phyloP scores from a whole-genome alignment of 768 basidiomycete species.

The Strobilomyces echinocephalus region DNA sequence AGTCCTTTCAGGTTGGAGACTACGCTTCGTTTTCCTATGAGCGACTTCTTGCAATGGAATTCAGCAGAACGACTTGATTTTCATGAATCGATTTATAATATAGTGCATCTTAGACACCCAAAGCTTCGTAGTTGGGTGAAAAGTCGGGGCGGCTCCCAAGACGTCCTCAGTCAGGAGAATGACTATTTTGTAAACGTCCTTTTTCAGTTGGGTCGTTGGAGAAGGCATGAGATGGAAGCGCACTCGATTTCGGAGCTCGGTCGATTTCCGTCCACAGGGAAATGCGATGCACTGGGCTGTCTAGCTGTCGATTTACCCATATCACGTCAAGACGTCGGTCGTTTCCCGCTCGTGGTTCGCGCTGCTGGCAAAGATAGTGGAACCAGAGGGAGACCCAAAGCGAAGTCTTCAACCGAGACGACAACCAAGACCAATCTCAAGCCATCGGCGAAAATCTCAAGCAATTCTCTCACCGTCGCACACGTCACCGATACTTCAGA shows the following conservation, averaged over 20 bases:
- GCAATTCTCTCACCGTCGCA: no score
- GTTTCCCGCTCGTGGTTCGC: no score
- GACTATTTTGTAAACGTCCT: not conserved
- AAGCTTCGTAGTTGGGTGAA: not conserved
- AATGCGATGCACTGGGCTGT: slow-evolving; percentile 5
- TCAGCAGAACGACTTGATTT: accelerated
- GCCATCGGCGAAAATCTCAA: no score
- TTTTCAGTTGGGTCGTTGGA: no score
- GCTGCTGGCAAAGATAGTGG: no score
- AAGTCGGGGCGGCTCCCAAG: not conserved
- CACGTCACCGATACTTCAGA: no score
- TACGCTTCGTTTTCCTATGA: not conserved
- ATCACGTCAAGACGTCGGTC: not conserved
- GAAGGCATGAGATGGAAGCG: no score
- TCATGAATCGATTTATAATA: not conserved
- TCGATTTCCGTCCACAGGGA: not conserved
- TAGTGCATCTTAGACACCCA: not conserved
- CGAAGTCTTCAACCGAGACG: no score
- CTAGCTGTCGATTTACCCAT: slow-evolving; percentile 2
- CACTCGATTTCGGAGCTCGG: slow-evolving; percentile 1
- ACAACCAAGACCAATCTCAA: no score
- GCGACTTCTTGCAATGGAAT: not conserved
- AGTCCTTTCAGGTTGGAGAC: not conserved
- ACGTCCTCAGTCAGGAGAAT: not conserved
- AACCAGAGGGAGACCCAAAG: no score